Evolutionary conservation across 805 yeast species (phyloP).

Genomic region (Pichia paraexigua): DNA sequence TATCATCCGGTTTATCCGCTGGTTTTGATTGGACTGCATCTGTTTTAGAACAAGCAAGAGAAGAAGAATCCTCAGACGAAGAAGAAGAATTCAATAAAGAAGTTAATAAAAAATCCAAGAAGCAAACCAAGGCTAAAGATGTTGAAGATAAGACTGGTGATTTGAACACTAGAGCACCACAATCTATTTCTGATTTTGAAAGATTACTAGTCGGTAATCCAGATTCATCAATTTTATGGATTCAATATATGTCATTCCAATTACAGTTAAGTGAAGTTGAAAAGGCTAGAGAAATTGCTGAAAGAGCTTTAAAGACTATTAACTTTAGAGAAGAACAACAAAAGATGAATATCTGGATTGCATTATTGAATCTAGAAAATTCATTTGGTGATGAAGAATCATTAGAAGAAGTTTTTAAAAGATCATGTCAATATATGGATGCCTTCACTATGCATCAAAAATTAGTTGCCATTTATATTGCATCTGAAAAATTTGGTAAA

Average conservation of each 20-base stretch:
- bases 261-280: slow-evolving; percentile 89
- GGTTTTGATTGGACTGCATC: slow-evolving; percentile 97
- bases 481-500: slow-evolving; percentile 61
- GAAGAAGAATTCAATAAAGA: slow-evolving; percentile 35
- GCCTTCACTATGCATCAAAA: slow-evolving; percentile 73
- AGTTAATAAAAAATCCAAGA: slow-evolving; percentile 35
- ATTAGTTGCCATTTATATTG: slow-evolving; percentile 62
- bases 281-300: slow-evolving; percentile 88
- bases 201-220: slow-evolving; percentile 88
- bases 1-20: slow-evolving; percentile 58
- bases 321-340: slow-evolving; percentile 88
- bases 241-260: slow-evolving; percentile 98
- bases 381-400: slow-evolving; percentile 85
- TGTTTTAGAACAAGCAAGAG: slow-evolving; percentile 72
- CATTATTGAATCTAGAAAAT: slow-evolving; percentile 86
- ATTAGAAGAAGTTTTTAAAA: slow-evolving; percentile 70
- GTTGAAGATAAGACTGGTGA: slow-evolving; percentile 81
- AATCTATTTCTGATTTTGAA: slow-evolving; percentile 87
- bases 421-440: slow-evolving; percentile 89
- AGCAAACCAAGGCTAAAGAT: slow-evolving; percentile 32
- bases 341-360: slow-evolving; percentile 93
- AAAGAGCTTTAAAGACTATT: slow-evolving; percentile 86
- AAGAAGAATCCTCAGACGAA: slow-evolving; percentile 42
- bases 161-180: slow-evolving; percentile 78
- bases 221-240: slow-evolving; percentile 90